Base-by-base conservation (phyloP, 2,329 filamentous ascomycete genomes). In the Stachybotrys echinatus region DNA sequence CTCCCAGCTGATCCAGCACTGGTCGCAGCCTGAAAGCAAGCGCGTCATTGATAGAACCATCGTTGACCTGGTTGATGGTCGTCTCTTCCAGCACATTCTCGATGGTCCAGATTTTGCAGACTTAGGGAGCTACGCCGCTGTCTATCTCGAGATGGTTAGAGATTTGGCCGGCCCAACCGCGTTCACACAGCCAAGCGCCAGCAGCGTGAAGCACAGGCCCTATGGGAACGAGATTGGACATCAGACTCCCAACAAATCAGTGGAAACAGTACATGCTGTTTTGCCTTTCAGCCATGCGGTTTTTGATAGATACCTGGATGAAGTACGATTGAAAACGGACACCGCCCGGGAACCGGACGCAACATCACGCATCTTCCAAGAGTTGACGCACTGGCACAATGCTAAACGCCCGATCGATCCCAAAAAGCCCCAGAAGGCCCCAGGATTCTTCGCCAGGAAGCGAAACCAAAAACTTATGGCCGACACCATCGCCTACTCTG, bases 401-500 rank as follows among this genome's bases (percentile, higher is more conserved):
- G 70, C 75, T 31, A 81, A 79, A 55, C 74, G 71, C 22, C 70
- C 74, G 1, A 55, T 83, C 3, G 73, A 78, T 22, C 55, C 61
- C 2, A 76, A 73, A 48, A 48, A 49, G 6, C 56, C 55, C 1
- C 45, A 45, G 22, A 46, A 45, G 23, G 50, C 57, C 7, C 60
- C 55, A 14, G 64, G 55, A 2, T 66, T 59, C 44, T 65, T 52
- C 22, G 64, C 72, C 6, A 65, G 64, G 48, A 75, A 69, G 53
- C 70, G 69, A 48, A 83, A 85, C 42, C 85, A 90, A 57, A 74
- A 72, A 47, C 83, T 81, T 59, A 86, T 88, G 79, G 76, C 78
- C 2, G 83, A 88, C 51, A 87, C 87, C 66, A 75, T 76, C 23
- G 72, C 75, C 1, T 91, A 90, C 61, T 84, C 87, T 2, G 84